Evolutionary conservation across 352 stramenopile genomes (phyloP), one percentile per base, ranked within the genome.

Genomic region (Phytopythium vexans): DNA sequence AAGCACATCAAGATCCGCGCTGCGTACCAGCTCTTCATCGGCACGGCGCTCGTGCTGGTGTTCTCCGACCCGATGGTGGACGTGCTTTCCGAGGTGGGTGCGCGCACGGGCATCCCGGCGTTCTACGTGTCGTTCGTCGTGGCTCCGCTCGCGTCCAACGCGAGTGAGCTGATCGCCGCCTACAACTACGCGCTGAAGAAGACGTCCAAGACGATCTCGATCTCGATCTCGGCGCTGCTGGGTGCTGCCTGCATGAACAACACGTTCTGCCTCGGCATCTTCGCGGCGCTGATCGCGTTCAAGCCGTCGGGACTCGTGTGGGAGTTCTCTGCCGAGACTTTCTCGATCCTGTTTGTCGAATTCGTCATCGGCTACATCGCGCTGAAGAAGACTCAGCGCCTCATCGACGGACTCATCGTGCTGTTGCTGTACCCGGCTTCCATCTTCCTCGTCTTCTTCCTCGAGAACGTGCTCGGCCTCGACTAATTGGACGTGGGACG

Each of bases 61-160:
- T 97, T 99, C 62, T 97, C 92, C 34, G 97, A 99, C 81, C 96
- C 97, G 35, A 99, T 99, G 92, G 96, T 99, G 2, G 96, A 99
- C 68, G 92, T 99, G 33, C 79, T 99, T 48, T 94, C 89, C 34
- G 94, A 97, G 58, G 84, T 99, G 42, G 96, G 95, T 14, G 62
- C 73, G 33, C 88, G 94, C 44, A 89, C 86, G 27, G 80, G 81
- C 33, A 93, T 99, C 49, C 82, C 86, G 27, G 78, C 94, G 11
- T 99, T 99, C 77, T 99, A 99, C 77, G 89, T 99, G 47, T 98
- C 94, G 56, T 99, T 99, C 58, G 89, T 99, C 14, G 73, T 98
- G 34, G 95, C 95, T 4, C 96, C 96, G 12, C 64, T 99, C n/a
- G 96, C 96, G 35, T 98, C 94, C n/a, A 99, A 99, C 82, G 95